These are phyloP conservation scores for Lactuca saligna DNA, from an alignment of 129 eudicot species.

Conservation along the genomic window DNA sequence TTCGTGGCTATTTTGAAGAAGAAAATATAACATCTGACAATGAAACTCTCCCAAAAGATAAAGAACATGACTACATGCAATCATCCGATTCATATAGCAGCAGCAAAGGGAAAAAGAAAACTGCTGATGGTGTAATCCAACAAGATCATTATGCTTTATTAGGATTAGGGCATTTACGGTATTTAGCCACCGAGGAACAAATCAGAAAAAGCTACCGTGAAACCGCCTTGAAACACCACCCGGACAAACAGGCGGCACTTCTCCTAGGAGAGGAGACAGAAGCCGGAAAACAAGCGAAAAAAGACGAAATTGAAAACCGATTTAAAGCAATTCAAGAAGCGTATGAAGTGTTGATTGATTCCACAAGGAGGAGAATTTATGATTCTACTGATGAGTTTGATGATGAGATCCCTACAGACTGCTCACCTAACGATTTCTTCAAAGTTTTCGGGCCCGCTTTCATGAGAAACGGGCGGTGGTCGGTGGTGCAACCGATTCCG, in stretches of 20 bases:
- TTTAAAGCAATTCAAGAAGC: conserved; percentile 95
- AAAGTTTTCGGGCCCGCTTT: conserved; percentile 95
- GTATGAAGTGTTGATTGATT: conserved; percentile 79
- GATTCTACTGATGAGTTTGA: conserved; percentile 98
- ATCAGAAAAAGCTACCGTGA: conserved; percentile 82
- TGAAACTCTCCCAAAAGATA: conserved; percentile 46
- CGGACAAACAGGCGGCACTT: conserved; percentile 88
- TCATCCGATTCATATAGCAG: conserved; percentile 81
- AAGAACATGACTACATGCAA: conserved; percentile 55
- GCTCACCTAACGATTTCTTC: conserved; percentile 86
- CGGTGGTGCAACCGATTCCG: conserved; percentile 71
- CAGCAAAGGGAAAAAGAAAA: conserved; percentile 79
- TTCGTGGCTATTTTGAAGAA: conserved; percentile 58
- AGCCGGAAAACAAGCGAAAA: conserved; percentile 80
- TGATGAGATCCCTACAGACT: conserved; percentile 85
- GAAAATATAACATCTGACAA: conserved; percentile 38
- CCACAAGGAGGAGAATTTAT: conserved; percentile 75
- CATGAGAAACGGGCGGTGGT: conserved; percentile 96
- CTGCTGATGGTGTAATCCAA: conserved; percentile 48
- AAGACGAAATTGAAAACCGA: conserved; percentile 82
- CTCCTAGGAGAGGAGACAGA: conserved; percentile 76
- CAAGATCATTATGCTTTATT: conserved; percentile 95
- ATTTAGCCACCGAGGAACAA: conserved; percentile 95
- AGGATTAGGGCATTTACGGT: conserved; percentile 84
- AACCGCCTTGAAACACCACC: conserved; percentile 82